Base-by-base conservation (phyloP, 1,139 yeast species). In the Candida anutae region DNA sequence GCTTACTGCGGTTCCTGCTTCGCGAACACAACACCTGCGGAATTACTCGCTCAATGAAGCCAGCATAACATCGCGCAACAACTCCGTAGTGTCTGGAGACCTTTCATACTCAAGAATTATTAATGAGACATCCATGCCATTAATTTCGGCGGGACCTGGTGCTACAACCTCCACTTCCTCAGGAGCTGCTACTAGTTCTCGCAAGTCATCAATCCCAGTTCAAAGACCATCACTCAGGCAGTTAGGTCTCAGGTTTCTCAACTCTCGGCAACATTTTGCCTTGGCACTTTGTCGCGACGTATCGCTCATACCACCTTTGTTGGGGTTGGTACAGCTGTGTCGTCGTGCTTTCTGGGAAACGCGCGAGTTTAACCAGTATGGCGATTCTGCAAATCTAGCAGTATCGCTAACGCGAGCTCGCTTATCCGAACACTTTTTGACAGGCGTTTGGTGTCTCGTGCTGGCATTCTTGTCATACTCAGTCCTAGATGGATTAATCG, bases 401-500 rank as follows among this genome's bases (percentile, higher is more conserved):
- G 27, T 20, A 40, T 46, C 59, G 10, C 46, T 73, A 24, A 71
- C 78, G 1, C 55, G 69, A 4, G 82, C 81, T 1, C 55, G 83
- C 17, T 67, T 78, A 2, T 75, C 84, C 0, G 93, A 81, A 44
- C 80, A 77, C 42, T 64, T 81, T 37, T 55, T 80, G 24, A 76
- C 87, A 4, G 81, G 85, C 0, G 53, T 81, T 11, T 81, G 93
- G 93, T 80, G 96, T 48, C 50, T 82, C 5, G 97, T 90, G 5
- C 74, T 94, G 2, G 87, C 87, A 3, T 85, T 85, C 46, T 61
- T 90, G 33, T 77, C 94, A 9, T 87, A 78, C 51, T 75, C 88
- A 2, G 87, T 85, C 4, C 61, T 88, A 22, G 96, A 88, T 48
- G 94, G 95, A 0, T 61, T 90, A 22, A 84, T 88, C 79, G 81